Evolutionary conservation across 2,329 filamentous ascomycete genomes (phyloP).

Genomic region (Thielaviopsis cerberus): DNA sequence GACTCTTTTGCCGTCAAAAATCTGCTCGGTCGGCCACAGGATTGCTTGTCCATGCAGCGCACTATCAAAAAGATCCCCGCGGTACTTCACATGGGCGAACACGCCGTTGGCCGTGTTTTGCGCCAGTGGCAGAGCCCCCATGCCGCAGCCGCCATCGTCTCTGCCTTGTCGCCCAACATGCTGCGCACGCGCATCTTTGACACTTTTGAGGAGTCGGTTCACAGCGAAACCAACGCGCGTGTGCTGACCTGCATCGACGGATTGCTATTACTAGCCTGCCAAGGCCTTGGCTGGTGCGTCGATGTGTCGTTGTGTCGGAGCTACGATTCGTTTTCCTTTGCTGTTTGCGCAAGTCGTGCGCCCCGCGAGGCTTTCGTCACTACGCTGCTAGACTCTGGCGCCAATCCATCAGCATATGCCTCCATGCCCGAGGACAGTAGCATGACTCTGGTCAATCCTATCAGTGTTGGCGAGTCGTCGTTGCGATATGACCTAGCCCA

Average conservation of each 20-base stretch:
- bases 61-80: neutral
- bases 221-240: neutral
- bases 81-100: neutral
- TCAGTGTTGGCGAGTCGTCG: neutral
- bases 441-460: neutral
- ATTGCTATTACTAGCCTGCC: neutral
- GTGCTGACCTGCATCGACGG: neutral
- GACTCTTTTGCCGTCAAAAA: neutral
- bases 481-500: neutral
- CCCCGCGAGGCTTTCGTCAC: neutral
- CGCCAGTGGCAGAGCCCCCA: neutral
- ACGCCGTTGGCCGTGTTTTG: neutral
- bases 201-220: neutral
- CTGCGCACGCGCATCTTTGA: neutral
- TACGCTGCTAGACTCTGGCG: neutral
- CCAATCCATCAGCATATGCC: neutral
- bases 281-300: neutral
- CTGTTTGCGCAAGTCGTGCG: neutral
- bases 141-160: neutral
- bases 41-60: neutral
- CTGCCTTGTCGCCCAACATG: neutral
- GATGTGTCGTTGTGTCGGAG: neutral
- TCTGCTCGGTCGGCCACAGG: neutral
- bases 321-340: neutral
- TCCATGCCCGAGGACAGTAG: constrained; percentile 1